Evolutionary conservation across 352 stramenopile genomes (phyloP), one percentile per base, ranked within the genome.

Genomic region (Globisporangium irregulare): DNA sequence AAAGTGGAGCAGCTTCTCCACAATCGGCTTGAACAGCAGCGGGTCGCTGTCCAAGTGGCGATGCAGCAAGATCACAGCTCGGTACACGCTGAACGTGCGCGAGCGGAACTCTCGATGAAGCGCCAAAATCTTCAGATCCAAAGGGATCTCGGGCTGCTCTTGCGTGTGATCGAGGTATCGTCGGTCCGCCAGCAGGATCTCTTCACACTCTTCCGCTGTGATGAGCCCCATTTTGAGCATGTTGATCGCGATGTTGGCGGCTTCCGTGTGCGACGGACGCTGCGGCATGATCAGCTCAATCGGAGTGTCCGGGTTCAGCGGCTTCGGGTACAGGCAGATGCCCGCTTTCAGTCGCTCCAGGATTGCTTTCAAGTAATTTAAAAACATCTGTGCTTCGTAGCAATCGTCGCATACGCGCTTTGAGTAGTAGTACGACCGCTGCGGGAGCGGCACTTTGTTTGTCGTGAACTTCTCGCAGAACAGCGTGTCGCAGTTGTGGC

Each of bases 211-310:
- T 61, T 95, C 86, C 18, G 86, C 87, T 9, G 86, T 95, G 68
- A 97, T 94, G 32, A 88, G 76, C 18, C 86, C 84, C 15, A 86
- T 72, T 66, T 95, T 94, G 51, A 95, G 79, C 67, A 95, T 77
- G 51, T 95, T 80, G 53, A 95, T 94, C n/a, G 90, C 90, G 68
- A 94, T 94, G 43, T 91, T 91, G 4, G 86, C 88, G 1, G 87
- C 88, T 65, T 90, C 81, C 0, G 88, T 94, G 68, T 96, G 84
- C 53, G 88, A 73, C 56, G 83, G 86, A 5, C 89, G 82, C 70
- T 92, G 91, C n/a, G 85, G 86, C 86, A 93, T 94, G 64, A 97
- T 90, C 59, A 96, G 72, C 65, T 96, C 90, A 66, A 94, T 93
- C 14, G 87, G 87, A 20, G 87, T 91, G 36, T 93, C 83, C 9